Percentiles rank a stretch among this genome's conserved stretches.
phyloP scores from a whole-genome alignment of 208 protist species.

The Acanthamoeba comandoni region DNA sequence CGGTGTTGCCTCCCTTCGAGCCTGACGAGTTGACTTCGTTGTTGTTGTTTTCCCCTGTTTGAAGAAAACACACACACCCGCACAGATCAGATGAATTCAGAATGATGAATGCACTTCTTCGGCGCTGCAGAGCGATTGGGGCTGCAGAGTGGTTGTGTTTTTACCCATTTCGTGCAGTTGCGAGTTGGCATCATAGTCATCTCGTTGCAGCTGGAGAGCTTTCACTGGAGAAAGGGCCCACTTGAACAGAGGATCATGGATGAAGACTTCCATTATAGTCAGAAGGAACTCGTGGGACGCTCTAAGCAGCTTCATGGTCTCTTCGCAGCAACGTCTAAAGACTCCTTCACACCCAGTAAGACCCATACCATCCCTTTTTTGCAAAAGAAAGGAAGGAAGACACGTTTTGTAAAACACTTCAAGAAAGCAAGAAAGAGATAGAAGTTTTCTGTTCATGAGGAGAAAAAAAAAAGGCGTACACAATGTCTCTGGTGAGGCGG shows the following conservation, averaged over 20 bases:
- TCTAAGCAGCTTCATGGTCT: slow-evolving; percentile 91
- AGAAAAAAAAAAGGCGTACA: too few relatives aligned
- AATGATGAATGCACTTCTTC: too few relatives aligned
- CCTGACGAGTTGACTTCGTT: too few relatives aligned
- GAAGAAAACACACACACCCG: too few relatives aligned
- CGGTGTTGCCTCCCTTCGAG: slow-evolving; percentile 72
- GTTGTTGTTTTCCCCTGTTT: too few relatives aligned
- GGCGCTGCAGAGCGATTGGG: too few relatives aligned
- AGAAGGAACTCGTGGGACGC: slow-evolving; percentile 88
- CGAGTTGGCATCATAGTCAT: slow-evolving; percentile 15
- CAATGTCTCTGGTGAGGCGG: slow-evolving; percentile 95
- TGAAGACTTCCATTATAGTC: slow-evolving; percentile 93
- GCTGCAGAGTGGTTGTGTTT: too few relatives aligned
- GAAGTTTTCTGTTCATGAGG: too few relatives aligned
- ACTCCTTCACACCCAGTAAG: slow-evolving; percentile 92
- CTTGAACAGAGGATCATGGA: slow-evolving; percentile 95
- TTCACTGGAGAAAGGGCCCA: slow-evolving; percentile 88
- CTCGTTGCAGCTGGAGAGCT: slow-evolving; percentile 50
- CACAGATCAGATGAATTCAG: too few relatives aligned
- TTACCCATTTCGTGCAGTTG: slow-evolving; percentile 23
- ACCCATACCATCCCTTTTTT: slow-evolving; percentile 92
- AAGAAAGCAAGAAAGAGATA: neutral
- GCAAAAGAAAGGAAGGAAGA: too few relatives aligned
- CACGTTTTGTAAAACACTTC: neutral
- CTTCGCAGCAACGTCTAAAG: slow-evolving; percentile 92